These are phyloP conservation scores for Gnetum montanum DNA, from an alignment of 75 land plant genomes.

Conservation along the genomic window DNA sequence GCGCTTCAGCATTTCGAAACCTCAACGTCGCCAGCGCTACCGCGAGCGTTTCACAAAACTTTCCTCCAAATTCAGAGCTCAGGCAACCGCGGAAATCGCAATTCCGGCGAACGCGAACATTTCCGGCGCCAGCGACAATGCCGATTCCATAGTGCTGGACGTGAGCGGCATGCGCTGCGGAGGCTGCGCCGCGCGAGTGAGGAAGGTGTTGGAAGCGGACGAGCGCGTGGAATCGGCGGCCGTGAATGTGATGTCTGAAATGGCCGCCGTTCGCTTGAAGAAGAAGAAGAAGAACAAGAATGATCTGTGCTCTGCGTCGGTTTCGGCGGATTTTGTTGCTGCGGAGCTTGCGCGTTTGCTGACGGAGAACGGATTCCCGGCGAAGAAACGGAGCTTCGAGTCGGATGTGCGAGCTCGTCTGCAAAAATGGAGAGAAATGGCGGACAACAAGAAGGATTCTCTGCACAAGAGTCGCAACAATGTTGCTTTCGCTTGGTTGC, in stretches of 20 bases:
- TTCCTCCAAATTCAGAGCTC: too few species aligned
- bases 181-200: conserved; percentile 83
- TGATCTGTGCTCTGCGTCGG: conserved; percentile 6
- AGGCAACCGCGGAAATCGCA: too few species aligned
- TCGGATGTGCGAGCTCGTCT: conserved; percentile 37
- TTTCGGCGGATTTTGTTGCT: conserved; percentile 18
- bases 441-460: conserved; percentile 49
- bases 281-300: too few species aligned
- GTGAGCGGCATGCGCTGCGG: conserved; percentile 99
- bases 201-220: conserved; percentile 46
- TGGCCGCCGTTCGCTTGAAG: conserved; percentile 63
- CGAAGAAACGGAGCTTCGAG: conserved; percentile 45
- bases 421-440: conserved; percentile 70
- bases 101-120: too few species aligned
- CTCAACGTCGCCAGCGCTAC: too few species aligned
- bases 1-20: too few species aligned
- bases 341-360: conserved; percentile 51
- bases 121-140: background rate
- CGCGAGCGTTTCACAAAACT: too few species aligned
- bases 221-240: conserved; percentile 71
- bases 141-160: conserved; percentile 52
- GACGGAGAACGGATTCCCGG: conserved; percentile 71
- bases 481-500: conserved; percentile 92
- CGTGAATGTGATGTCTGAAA: conserved; percentile 92
- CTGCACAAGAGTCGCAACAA: conserved; percentile 55